A percentile compares a stretch with the other conserved stretches of the same genome.
These are phyloP conservation scores for Albifimbria verrucaria DNA, from an alignment of 2,329 filamentous ascomycete genomes.

Conservation along the genomic window DNA sequence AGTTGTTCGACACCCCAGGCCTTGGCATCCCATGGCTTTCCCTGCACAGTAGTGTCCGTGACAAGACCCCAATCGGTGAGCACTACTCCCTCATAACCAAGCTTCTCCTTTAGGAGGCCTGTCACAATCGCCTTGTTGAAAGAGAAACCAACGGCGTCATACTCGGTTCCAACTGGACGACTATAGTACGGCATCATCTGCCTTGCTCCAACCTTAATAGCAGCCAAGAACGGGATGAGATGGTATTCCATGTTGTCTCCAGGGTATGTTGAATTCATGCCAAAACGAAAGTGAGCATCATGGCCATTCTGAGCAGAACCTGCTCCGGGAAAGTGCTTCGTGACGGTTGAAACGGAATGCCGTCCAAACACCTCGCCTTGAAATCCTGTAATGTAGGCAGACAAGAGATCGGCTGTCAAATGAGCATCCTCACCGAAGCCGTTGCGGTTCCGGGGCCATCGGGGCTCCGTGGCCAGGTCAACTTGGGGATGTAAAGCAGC, in stretches of 20 bases:
- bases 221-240: constrained; percentile 43
- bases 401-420: constrained; percentile 31
- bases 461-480: constrained; percentile 47
- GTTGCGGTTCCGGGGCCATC: constrained; percentile 43
- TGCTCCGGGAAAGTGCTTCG: constrained; percentile 52
- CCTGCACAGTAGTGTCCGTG: constrained; percentile 37
- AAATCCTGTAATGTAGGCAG: constrained; percentile 45
- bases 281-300: constrained; percentile 48
- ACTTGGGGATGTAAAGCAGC: constrained; percentile 47
- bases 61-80: constrained; percentile 50
- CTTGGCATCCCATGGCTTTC: constrained; percentile 42
- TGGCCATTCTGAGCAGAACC: constrained; percentile 47
- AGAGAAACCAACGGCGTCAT: constrained; percentile 44
- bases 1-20: constrained; percentile 47
- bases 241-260: constrained; percentile 47
- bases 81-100: constrained; percentile 50
- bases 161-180: constrained; percentile 41
- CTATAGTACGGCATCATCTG: constrained; percentile 50
- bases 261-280: constrained; percentile 46
- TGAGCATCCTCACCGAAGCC: constrained; percentile 48
- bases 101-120: constrained; percentile 40
- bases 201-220: constrained; percentile 40
- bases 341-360: constrained; percentile 43
- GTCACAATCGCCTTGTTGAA: constrained; percentile 52
- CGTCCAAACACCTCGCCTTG: constrained; percentile 41